phyloP scores from a whole-genome alignment of 2,329 filamentous ascomycete genomes.

The Scopulariopsis brevicaulis region DNA sequence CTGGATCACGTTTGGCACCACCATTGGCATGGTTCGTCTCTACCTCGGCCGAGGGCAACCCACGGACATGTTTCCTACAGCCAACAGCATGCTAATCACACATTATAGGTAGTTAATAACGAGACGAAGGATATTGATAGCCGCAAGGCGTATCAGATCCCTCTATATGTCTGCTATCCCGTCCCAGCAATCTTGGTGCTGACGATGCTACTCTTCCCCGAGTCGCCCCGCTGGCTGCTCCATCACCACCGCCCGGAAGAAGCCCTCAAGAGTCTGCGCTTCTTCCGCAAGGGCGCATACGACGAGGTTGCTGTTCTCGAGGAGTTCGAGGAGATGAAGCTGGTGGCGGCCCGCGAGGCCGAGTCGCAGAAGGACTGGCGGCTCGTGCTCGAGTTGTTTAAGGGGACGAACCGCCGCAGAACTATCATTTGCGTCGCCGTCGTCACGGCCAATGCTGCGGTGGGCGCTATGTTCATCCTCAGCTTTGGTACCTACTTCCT shows the following conservation, averaged over 20 bases:
- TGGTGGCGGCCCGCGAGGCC: neutral
- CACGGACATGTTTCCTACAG: neutral
- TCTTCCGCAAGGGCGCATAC: slow-evolving; percentile 4
- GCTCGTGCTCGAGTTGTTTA: neutral
- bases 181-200: slow-evolving; percentile 33
- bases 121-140: neutral
- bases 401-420: slow-evolving; percentile 1
- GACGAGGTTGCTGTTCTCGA: slow-evolving; percentile 2
- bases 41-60: no score
- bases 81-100: neutral
- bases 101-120: neutral
- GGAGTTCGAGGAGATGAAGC: slow-evolving; percentile 2
- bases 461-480: slow-evolving; percentile 3
- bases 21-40: slow-evolving; percentile 1
- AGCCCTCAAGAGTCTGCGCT: slow-evolving; percentile 34
- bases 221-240: slow-evolving; percentile 52
- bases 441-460: neutral
- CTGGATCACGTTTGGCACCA: slow-evolving; percentile 2
- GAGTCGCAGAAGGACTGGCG: slow-evolving; percentile 1
- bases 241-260: slow-evolving; percentile 40
- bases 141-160: slow-evolving; percentile 1
- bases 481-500: slow-evolving; percentile 4
- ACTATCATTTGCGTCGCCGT: slow-evolving; percentile 2
- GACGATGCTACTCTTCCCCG: slow-evolving; percentile 40
- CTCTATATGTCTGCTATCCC: slow-evolving; percentile 2